A percentile compares a stretch with the other conserved stretches of the same genome.
phyloP scores from a whole-genome alignment of 2,329 filamentous ascomycete species.

The Didymella arachidicola region DNA sequence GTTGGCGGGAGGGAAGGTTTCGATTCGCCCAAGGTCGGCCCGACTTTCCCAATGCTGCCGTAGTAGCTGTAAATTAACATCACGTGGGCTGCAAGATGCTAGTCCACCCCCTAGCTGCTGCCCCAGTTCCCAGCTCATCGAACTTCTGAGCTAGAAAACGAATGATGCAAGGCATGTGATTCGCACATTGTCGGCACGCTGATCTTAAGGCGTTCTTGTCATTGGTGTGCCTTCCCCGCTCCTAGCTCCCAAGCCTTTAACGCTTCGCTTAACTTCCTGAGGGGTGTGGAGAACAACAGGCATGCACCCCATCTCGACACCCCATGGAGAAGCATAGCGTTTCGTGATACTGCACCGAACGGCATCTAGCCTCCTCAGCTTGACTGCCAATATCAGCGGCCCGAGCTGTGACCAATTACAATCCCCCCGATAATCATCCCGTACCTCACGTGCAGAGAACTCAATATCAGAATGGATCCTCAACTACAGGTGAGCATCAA shows the following conservation, averaged over 20 bases:
- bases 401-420: slow-evolving; percentile 25
- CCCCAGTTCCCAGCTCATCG: neutral
- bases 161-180: slow-evolving; percentile 20
- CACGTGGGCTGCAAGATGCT: slow-evolving; percentile 9
- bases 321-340: slow-evolving; percentile 21
- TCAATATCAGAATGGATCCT: slow-evolving; percentile 21
- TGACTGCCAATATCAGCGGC: slow-evolving; percentile 19
- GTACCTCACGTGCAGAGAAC: slow-evolving; percentile 4
- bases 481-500: slow-evolving; percentile 20
- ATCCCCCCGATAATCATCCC: slow-evolving; percentile 24
- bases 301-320: slow-evolving; percentile 19
- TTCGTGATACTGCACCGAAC: slow-evolving; percentile 9
- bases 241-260: slow-evolving; percentile 20
- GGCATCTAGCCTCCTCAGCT: slow-evolving; percentile 3
- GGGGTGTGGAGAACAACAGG: slow-evolving; percentile 11
- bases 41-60: slow-evolving; percentile 14
- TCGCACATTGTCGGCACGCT: slow-evolving; percentile 30
- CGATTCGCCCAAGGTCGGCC: slow-evolving; percentile 27
- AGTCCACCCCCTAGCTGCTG: slow-evolving; percentile 4
- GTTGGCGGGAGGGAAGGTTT: neutral
- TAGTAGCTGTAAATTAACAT: neutral
- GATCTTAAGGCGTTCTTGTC: slow-evolving; percentile 20
- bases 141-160: slow-evolving; percentile 7
- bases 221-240: slow-evolving; percentile 19
- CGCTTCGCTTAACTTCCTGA: slow-evolving; percentile 20